These are phyloP conservation scores for Apiospora phragmitis DNA, from an alignment of 2,329 filamentous ascomycete genomes.

Conservation along the genomic window DNA sequence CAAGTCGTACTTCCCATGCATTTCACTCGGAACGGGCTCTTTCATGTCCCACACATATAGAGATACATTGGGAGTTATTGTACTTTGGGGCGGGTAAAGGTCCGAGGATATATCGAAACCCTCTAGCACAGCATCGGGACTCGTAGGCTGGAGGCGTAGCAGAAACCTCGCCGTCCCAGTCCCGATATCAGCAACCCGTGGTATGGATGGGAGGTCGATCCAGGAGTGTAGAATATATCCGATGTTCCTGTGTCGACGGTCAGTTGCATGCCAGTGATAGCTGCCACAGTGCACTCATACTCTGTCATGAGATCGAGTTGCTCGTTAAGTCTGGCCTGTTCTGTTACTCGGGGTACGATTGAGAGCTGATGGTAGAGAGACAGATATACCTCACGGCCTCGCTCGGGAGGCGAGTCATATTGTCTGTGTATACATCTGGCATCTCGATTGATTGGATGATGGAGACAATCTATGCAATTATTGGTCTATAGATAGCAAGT, in stretches of 20 bases:
- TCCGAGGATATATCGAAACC: slow-evolving; percentile 13
- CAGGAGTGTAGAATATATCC: slow-evolving; percentile 16
- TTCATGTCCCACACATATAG: slow-evolving; percentile 16
- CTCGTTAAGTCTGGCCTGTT: slow-evolving; percentile 15
- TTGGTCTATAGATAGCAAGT: no score
- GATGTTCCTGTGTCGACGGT: neutral
- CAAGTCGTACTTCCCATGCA: slow-evolving; percentile 18
- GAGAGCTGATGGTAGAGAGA: neutral
- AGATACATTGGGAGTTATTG: neutral
- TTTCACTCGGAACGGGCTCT: slow-evolving; percentile 15
- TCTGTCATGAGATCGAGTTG: slow-evolving; percentile 18
- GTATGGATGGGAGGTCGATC: slow-evolving; percentile 11
- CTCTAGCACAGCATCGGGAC: slow-evolving; percentile 14
- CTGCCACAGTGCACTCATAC: slow-evolving; percentile 1
- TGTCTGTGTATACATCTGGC: slow-evolving; percentile 13
- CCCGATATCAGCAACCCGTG: slow-evolving; percentile 15
- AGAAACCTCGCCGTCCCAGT: slow-evolving; percentile 15
- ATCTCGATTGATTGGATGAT: slow-evolving; percentile 7
- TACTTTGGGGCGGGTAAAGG: slow-evolving; percentile 5
- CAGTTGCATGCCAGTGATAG: no score
- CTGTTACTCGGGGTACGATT: neutral
- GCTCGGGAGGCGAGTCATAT: slow-evolving; percentile 17
- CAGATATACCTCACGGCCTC: slow-evolving; percentile 13
- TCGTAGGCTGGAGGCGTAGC: slow-evolving; percentile 10
- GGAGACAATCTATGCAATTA: no score